Evolutionary conservation across 805 yeast genomes (phyloP).

Genomic region (Monosporozyma servazzii): DNA sequence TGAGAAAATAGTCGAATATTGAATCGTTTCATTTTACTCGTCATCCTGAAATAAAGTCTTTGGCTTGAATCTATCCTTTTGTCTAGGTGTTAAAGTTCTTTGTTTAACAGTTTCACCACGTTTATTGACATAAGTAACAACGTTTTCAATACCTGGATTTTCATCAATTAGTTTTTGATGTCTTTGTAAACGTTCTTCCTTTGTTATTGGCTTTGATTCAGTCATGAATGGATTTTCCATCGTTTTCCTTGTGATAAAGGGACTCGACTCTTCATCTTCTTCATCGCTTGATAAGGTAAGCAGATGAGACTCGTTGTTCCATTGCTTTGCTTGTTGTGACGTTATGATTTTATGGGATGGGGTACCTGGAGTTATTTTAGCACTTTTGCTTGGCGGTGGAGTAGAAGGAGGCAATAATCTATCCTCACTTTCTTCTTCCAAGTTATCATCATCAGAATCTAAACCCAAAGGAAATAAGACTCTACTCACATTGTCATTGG

Average conservation of each 20-base stretch:
- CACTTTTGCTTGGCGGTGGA: conserved; percentile 1
- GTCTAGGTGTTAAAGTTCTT: conserved; percentile 15
- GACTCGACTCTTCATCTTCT: conserved; percentile 13
- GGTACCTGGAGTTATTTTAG: conserved; percentile 23
- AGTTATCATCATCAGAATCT: conserved; percentile 5
- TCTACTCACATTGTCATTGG: conserved; percentile 14
- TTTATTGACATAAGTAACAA: conserved; percentile 28
- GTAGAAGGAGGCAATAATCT: conserved; percentile 2
- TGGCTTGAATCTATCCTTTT: conserved; percentile 23
- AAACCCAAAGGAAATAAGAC: conserved; percentile 18
- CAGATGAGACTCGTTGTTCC: conserved; percentile 25
- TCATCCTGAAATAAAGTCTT: conserved; percentile 20
- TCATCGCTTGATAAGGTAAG: not conserved
- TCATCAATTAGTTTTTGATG: conserved; percentile 10
- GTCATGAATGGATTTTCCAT: conserved; percentile 15
- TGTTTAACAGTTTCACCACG: conserved; percentile 26
- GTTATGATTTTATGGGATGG: conserved; percentile 31
- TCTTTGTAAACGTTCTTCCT: conserved; percentile 10
- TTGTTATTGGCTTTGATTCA: conserved; percentile 4
- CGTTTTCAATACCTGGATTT: conserved; percentile 17
- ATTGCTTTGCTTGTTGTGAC: conserved; percentile 25
- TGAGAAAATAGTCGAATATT: not conserved
- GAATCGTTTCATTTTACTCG: no score
- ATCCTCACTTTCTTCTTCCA: conserved; percentile 6
- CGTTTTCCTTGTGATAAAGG: conserved; percentile 18